phyloP scores from a whole-genome alignment of 768 basidiomycete species.

The Asterophora parasitica region DNA sequence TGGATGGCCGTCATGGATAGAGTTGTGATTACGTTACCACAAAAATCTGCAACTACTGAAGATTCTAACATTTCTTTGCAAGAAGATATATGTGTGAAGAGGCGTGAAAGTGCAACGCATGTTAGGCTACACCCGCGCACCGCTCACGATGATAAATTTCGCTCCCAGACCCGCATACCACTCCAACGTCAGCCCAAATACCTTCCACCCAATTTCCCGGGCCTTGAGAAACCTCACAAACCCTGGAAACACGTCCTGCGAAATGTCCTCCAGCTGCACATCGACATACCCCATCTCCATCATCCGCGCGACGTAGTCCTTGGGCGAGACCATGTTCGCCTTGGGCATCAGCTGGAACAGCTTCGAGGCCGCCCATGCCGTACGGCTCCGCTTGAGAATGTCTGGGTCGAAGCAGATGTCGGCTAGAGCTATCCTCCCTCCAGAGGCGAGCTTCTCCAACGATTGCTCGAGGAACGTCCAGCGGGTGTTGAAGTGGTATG shows the following conservation, averaged over 20 bases:
- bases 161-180: slow-evolving; percentile 35
- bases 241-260: slow-evolving; percentile 51
- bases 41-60: too few relatives aligned
- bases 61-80: too few relatives aligned
- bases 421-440: slow-evolving; percentile 53
- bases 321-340: slow-evolving; percentile 43
- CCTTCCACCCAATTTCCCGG: slow-evolving; percentile 38
- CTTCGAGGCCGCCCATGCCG: slow-evolving; percentile 23
- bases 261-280: slow-evolving; percentile 53
- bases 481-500: slow-evolving; percentile 61
- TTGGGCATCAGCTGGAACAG: slow-evolving; percentile 41
- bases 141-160: slow-evolving; percentile 47
- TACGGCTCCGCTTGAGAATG: slow-evolving; percentile 21
- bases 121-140: slow-evolving; percentile 11
- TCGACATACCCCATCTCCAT: slow-evolving; percentile 47
- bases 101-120: too few relatives aligned
- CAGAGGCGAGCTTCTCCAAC: slow-evolving; percentile 38
- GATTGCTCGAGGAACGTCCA: slow-evolving; percentile 47
- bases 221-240: slow-evolving; percentile 46
- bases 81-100: too few relatives aligned
- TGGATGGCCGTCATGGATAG: slow-evolving; percentile 66
- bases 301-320: slow-evolving; percentile 42
- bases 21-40: background rate
- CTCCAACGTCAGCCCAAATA: slow-evolving; percentile 36
- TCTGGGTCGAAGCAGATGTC: slow-evolving; percentile 51